These are phyloP conservation scores for Nitzschia sp. DNA, from an alignment of 108 stramenopile species.

Conservation along the genomic window DNA sequence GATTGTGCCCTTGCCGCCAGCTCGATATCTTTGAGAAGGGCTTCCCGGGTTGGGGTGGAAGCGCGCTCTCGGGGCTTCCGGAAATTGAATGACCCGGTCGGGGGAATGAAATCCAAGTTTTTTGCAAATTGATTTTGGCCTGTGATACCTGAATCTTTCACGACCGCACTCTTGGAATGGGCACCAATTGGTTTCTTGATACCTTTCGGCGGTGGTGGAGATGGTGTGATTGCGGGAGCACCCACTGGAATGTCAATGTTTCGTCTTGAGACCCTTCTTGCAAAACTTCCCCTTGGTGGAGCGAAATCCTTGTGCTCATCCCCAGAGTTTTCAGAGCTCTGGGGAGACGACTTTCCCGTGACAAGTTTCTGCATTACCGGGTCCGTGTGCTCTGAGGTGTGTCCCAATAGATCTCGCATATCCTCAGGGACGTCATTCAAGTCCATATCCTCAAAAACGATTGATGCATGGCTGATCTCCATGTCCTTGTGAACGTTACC, in stretches of 20 bases:
- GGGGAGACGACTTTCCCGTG: neutral
- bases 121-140: neutral
- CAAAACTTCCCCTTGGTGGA: constrained; percentile 14
- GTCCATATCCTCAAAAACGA: constrained; percentile 29
- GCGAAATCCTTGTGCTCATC: neutral
- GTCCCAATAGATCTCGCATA: constrained; percentile 21
- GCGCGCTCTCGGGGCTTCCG: neutral
- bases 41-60: neutral
- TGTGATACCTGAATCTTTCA: neutral
- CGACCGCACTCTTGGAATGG: neutral
- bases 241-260: neutral
- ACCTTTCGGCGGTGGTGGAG: neutral
- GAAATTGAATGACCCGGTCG: constrained; percentile 10
- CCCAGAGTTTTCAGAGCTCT: neutral
- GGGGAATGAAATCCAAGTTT: constrained; percentile 11
- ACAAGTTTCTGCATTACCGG: neutral
- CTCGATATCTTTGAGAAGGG: neutral
- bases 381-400: constrained; percentile 19
- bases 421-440: constrained; percentile 25
- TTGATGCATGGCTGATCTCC: constrained; percentile 7
- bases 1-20: constrained; percentile 6
- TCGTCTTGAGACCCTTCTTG: neutral
- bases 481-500: constrained; percentile 15
- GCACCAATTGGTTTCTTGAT: neutral
- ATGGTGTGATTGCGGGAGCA: neutral